Evolutionary conservation across 2,329 filamentous ascomycete genomes (phyloP).

Genomic region (Aspergillus caelatus): DNA sequence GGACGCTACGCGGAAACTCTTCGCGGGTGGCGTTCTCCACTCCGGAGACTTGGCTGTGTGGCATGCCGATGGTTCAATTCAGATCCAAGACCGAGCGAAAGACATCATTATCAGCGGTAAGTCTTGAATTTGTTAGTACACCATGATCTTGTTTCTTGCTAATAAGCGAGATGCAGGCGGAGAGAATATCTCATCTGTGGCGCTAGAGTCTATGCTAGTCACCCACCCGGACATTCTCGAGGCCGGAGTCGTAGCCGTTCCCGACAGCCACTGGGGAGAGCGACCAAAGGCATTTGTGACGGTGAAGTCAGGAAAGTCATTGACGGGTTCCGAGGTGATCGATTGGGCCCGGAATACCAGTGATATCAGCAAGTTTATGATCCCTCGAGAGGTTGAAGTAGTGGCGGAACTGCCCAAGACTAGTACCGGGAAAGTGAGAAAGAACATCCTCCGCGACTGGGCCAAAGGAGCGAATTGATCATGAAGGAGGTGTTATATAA

Average conservation of each 20-base stretch:
- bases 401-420: constrained; percentile 93
- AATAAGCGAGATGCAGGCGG: constrained; percentile 61
- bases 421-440: constrained; percentile 93
- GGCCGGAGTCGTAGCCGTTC: constrained; percentile 84
- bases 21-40: constrained; percentile 82
- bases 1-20: constrained; percentile 82
- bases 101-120: constrained; percentile 95
- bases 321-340: constrained; percentile 72
- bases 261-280: constrained; percentile 92
- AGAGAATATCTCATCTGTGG: constrained; percentile 95
- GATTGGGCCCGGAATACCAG: constrained; percentile 82
- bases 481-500: constrained; percentile 3
- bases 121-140: constrained; percentile 23
- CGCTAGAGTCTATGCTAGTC: constrained; percentile 85
- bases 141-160: neutral
- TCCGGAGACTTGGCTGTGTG: constrained; percentile 91
- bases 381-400: constrained; percentile 71
- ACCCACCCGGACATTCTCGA: constrained; percentile 89
- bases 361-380: constrained; percentile 89
- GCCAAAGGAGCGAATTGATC: constrained; percentile 56
- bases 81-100: constrained; percentile 92
- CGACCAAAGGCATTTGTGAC: constrained; percentile 94
- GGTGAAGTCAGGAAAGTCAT: constrained; percentile 65
- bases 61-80: constrained; percentile 86
- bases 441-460: constrained; percentile 90